Evolutionary conservation across 495 filamentous ascomycete species (phyloP), one percentile per base, ranked within the genome.

Genomic region (Astrocystis sublimbata): DNA sequence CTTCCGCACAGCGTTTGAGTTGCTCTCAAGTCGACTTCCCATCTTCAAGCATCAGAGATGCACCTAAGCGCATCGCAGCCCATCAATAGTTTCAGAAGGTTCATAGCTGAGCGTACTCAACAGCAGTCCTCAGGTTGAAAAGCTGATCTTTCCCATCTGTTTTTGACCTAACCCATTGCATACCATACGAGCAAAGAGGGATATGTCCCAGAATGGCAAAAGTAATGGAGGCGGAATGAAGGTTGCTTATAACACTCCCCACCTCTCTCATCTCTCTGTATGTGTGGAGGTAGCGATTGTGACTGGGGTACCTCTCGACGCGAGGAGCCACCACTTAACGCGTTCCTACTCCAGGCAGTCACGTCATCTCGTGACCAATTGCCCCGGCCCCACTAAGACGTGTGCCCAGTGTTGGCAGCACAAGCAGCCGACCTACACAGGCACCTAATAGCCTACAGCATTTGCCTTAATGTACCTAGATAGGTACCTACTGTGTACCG

Each of bases 1-100:
- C 74, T 96, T 96, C 67, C 90, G 89, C 73, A 91, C 86, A 2
- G 83, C 81, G 45, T 83, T 83, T 33, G 92, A 96, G 59, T 89
- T 92, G 65, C 81, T 82, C 60, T 94, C 87, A 35, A 93, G 80
- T 56, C 85, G 82, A 57, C 88, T 92, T 68, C 90, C 91, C 92
- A 97, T 97, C 23, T 58, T 82, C 78, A 62, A 28, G n/a, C 30
- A 21, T 38, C 4, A 28, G 9, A 1, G 33, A 49, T 9, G 55
- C 26, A 68, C 45, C 46, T 41, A 26, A 62, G 45, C n/a, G 40
- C 28, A 46, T 26, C 13, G 19, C 50, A n/a, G 47, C 62, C 33
- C 36, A 36, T 12, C 35, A 36, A 62, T 63, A 55, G 59, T 61
- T 49, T n/a, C 62, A 59, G 58, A 60, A 61, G 62, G 59, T 63